Evolutionary conservation across 176 grass and related monocot species (phyloP).

Genomic region (Microstegium vimineum): DNA sequence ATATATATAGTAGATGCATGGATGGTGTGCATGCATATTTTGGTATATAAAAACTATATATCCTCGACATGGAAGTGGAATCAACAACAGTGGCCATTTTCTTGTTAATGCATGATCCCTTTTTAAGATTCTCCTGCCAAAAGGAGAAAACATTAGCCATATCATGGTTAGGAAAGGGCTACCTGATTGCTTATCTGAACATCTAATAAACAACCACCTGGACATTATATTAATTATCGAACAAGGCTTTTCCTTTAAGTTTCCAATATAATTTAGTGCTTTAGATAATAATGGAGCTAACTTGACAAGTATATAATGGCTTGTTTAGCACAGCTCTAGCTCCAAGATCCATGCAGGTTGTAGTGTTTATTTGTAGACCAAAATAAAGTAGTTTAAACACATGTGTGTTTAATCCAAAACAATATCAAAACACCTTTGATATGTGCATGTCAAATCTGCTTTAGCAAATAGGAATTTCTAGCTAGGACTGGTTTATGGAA

Average conservation of each 20-base stretch:
- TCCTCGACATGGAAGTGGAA: not conserved
- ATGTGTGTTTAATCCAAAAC: too few relatives aligned
- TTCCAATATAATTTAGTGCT: not conserved
- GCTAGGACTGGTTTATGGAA: too few relatives aligned
- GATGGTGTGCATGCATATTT: not conserved
- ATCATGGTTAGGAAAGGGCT: not conserved
- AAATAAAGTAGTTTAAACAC: too few relatives aligned
- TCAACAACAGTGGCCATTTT: not conserved
- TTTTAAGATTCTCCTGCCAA: not conserved
- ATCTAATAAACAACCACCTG: not conserved
- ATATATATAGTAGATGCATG: not conserved
- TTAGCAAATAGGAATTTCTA: too few relatives aligned
- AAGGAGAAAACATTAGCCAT: not conserved
- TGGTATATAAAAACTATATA: not conserved
- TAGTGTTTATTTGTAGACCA: too few relatives aligned
- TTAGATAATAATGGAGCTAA: not conserved
- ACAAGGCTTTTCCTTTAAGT: not conserved
- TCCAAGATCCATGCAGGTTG: too few relatives aligned
- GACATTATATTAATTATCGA: too few relatives aligned
- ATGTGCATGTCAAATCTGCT: too few relatives aligned
- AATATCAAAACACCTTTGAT: too few relatives aligned
- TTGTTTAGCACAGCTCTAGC: too few relatives aligned
- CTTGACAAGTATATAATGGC: too few relatives aligned
- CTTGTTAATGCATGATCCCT: not conserved
- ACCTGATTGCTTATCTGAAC: not conserved